A percentile compares a stretch with the other conserved stretches of the same genome.
Conservation (phyloP, 2,329 filamentous ascomycete species). For the Exophiala xenobiotica region DNA sequence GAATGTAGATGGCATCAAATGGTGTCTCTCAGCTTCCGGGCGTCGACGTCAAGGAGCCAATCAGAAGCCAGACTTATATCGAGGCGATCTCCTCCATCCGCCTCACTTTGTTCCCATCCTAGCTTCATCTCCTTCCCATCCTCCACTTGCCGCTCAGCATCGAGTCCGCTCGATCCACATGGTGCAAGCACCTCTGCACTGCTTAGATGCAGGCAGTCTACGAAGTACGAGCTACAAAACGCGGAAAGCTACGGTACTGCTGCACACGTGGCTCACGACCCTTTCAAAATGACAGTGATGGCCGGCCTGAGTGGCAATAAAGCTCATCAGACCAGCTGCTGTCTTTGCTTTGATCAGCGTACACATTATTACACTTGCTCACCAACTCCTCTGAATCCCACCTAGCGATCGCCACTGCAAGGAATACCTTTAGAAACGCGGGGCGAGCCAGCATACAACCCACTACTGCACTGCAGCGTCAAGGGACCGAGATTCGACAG, state of each 20-base stretch:
- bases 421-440: not conserved
- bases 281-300: not conserved
- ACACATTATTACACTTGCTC: too few species aligned
- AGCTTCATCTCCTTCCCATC: not conserved
- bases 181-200: not conserved
- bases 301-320: not conserved
- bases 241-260: not conserved
- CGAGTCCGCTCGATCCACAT: not conserved
- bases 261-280: not conserved
- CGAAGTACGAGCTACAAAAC: not conserved
- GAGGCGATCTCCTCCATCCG: not conserved
- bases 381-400: too few species aligned
- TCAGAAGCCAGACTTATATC: not conserved
- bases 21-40: not conserved
- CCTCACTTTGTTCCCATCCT: constrained; percentile 5
- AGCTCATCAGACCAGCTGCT: too few species aligned
- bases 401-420: not conserved
- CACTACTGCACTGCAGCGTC: not conserved
- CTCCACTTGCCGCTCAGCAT: not conserved
- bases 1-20: too few species aligned
- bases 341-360: too few species aligned
- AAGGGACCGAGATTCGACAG: not conserved
- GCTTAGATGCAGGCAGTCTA: too few species aligned
- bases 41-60: not conserved
- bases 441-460: constrained; percentile 1